phyloP scores from a whole-genome alignment of 2,329 filamentous ascomycete genomes.

The Atkinsonella texensis region DNA sequence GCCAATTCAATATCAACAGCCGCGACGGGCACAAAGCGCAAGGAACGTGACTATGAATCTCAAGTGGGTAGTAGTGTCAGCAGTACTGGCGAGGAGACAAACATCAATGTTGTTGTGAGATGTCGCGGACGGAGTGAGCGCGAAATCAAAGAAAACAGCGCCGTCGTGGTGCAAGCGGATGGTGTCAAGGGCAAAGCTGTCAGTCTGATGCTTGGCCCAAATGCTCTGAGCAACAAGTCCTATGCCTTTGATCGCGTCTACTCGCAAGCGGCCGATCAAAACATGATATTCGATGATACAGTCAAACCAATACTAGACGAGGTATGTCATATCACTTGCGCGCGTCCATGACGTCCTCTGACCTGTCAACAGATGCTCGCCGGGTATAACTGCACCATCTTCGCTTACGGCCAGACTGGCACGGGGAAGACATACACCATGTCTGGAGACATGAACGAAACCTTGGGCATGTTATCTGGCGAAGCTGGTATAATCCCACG shows the following conservation, averaged over 20 bases:
- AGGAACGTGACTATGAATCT: slow-evolving; percentile 71
- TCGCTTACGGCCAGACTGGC: slow-evolving; percentile 95
- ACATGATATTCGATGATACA: slow-evolving; percentile 89
- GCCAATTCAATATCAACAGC: slow-evolving; percentile 48
- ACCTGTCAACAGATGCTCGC: slow-evolving; percentile 57
- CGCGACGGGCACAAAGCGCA: slow-evolving; percentile 60
- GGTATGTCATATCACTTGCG: slow-evolving; percentile 36
- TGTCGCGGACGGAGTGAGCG: slow-evolving; percentile 88
- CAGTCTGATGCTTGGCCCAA: slow-evolving; percentile 84
- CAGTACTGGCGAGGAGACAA: slow-evolving; percentile 61
- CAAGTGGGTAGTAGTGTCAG: slow-evolving; percentile 24
- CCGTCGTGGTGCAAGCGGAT: slow-evolving; percentile 78
- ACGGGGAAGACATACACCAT: slow-evolving; percentile 99
- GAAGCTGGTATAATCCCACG: slow-evolving; percentile 91
- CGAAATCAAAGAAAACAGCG: slow-evolving; percentile 88
- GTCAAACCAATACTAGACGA: slow-evolving; percentile 88
- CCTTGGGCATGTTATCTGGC: slow-evolving; percentile 73
- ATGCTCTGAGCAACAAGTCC: slow-evolving; percentile 85
- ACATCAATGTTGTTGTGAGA: slow-evolving; percentile 94
- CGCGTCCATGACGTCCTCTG: neutral
- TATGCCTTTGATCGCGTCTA: slow-evolving; percentile 98
- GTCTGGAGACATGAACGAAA: slow-evolving; percentile 93
- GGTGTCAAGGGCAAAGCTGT: slow-evolving; percentile 78
- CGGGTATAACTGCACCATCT: slow-evolving; percentile 97
- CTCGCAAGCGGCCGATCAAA: slow-evolving; percentile 86